phyloP scores from a whole-genome alignment of 108 stramenopile genomes.

The Stephanodiscus triporus region DNA sequence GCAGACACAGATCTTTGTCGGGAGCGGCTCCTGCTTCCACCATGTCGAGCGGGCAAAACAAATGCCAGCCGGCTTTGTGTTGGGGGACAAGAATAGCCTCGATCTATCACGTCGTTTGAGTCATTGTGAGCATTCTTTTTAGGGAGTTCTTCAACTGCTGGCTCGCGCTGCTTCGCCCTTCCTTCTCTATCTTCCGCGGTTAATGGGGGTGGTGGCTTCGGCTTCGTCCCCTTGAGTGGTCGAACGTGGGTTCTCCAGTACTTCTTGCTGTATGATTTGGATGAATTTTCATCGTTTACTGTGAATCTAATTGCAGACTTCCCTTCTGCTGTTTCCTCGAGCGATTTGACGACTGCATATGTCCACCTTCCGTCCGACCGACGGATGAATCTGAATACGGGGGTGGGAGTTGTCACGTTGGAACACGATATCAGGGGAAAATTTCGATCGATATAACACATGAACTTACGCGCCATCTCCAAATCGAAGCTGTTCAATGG shows the following conservation, averaged over 20 bases:
- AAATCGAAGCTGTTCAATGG: conserved; percentile 34
- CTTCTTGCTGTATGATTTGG: conserved; percentile 50
- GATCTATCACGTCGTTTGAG: conserved; percentile 10
- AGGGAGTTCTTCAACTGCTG: conserved; percentile 5
- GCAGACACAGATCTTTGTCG: conserved; percentile 36
- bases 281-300: conserved; percentile 34
- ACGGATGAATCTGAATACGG: conserved; percentile 26
- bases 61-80: conserved; percentile 29
- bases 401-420: neutral
- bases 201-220: neutral
- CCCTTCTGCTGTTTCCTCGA: conserved; percentile 33
- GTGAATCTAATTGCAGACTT: conserved; percentile 42
- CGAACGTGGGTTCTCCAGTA: conserved; percentile 51
- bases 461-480: conserved; percentile 34
- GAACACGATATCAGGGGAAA: neutral
- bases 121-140: conserved; percentile 1
- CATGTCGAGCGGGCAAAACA: conserved; percentile 21
- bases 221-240: conserved; percentile 24
- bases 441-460: neutral
- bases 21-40: conserved; percentile 45
- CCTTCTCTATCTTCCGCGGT: conserved; percentile 17
- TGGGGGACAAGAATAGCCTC: conserved; percentile 32
- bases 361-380: conserved; percentile 53
- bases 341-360: conserved; percentile 39
- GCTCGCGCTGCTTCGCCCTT: conserved; percentile 30